Evolutionary conservation across 169 alveolate genomes (phyloP).

Genomic region (Plasmodium fragile): DNA sequence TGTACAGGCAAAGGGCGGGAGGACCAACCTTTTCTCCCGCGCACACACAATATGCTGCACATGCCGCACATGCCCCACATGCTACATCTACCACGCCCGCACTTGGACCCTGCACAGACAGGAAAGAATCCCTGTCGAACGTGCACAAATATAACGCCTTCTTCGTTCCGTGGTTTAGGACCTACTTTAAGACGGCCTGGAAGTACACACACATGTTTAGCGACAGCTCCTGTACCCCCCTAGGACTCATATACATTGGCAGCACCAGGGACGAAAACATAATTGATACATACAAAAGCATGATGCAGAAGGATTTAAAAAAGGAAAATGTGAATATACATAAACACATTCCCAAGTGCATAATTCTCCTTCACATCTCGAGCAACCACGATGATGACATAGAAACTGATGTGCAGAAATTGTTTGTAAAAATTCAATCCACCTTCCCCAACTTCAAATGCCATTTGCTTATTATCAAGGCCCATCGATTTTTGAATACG

Average conservation of each 20-base stretch:
- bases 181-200: slow-evolving; percentile 61
- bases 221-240: slow-evolving; percentile 21
- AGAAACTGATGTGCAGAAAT: slow-evolving; percentile 62
- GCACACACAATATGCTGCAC: not conserved
- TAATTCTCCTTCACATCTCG: slow-evolving; percentile 45
- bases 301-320: slow-evolving; percentile 25
- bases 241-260: slow-evolving; percentile 43
- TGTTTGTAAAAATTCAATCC: slow-evolving; percentile 55
- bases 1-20: not conserved
- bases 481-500: slow-evolving; percentile 17
- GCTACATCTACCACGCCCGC: not conserved
- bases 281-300: slow-evolving; percentile 27
- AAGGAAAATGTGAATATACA: not conserved
- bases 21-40: not conserved
- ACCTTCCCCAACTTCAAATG: slow-evolving; percentile 49
- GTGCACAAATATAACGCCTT: slow-evolving; percentile 63
- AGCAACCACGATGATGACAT: slow-evolving; percentile 49
- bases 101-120: not conserved
- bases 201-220: slow-evolving; percentile 26
- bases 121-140: not conserved
- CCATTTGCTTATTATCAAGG: slow-evolving; percentile 57
- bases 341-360: slow-evolving; percentile 36
- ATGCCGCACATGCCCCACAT: not conserved
- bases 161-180: slow-evolving; percentile 55
- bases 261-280: slow-evolving; percentile 46